Base-by-base conservation (phyloP, 176 grass and related monocot genomes). In the Guadua angustifolia region DNA sequence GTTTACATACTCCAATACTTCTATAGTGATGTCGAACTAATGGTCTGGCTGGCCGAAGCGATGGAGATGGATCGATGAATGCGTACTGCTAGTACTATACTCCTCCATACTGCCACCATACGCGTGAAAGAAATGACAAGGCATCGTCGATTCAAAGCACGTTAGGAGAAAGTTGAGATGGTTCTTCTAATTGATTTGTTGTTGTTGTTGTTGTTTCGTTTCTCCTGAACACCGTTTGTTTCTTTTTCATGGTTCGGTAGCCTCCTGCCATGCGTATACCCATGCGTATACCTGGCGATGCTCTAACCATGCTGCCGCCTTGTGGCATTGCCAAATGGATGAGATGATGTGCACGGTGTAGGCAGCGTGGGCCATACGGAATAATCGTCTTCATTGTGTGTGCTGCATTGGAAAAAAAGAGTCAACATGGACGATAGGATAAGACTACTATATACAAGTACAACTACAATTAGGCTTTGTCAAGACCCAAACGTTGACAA, bases 291-390 rank as follows among this genome's bases (percentile, higher is more conserved):
- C 9, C 13, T 5, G 16, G 43, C 7, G 69, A 49, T 47, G 42
- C 46, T 52, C 8, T 51, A 45, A 18, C 70, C 46, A 9, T 51
- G 49, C 79, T 18, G 45, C 32, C 47, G 4, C 60, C 67, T 24
- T n/a, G 56, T 39, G 59, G 67, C 68, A 56, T 67, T 39, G 68
- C 74, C 87, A 84, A 88, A 84, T 33, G 81, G 61, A 70, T n/a
- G 52, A 11, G 65, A 3, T 39, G 78, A 58, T 53, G 73, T 6
- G 9, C 14, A 70, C 6, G 5, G 43, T 45, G 24, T 38, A 40
- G 36, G 64, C 66, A 40, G 60, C 18, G 49, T 45, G 61, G 58
- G 44, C 56, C 72, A 21, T 21, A 65, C 66, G 10, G 66, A 68
- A 50, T 59, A 12, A 26, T 68, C 74, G 79, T 86, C 73, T 13